Evolutionary conservation across 768 basidiomycete species (phyloP), one percentile per base, ranked within the genome.

Genomic region (Mrakia frigida): DNA sequence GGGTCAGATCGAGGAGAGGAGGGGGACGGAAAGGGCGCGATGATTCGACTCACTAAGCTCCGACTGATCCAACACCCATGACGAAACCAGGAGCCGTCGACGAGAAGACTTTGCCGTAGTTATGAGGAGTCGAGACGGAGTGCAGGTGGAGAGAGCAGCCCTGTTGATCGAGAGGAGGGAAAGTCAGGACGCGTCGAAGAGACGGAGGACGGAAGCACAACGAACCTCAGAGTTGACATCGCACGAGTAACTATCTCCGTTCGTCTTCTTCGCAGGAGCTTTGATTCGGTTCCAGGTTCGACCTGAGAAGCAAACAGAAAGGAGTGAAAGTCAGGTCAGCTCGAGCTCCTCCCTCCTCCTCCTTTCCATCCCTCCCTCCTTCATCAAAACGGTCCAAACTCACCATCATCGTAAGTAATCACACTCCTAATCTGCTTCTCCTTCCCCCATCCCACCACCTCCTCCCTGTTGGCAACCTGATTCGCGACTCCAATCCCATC

Each of bases 61-160:
- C 94, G 50, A 97, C 87, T 0, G 89, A 91, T 9, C 97, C 97
- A 2, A 98, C 94, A n/a, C 92, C 96, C 92, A 99, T 96, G 39
- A 93, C 90, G 77, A 93, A 87, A 0, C 97, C 96, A 0, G 96
- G 96, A 0, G 95, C 96, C 7, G 93, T 90, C 0, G 94, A 94
- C 1, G 94, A 96, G 84, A 98, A 98, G 41, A 98, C 87, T 25
- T 92, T 90, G 0, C 97, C 96, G 80, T 90, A 92, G 83, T 98
- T 99, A 84, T 96, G 96, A 0, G 93, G 90, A 11, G 88, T 86
- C 0, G 95, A 95, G 33, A 98, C 93, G 9, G 95, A 97, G 83
- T 97, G 91, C 18, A 99, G 85, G 82, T 99, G 95, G 0, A 98
- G 86, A 0, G 92, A 90, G 83, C 96, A 99, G 1, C 84, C 0